Evolutionary conservation across 768 basidiomycete genomes (phyloP), one percentile per base, ranked within the genome.

Genomic region (Tricholoma hemisulphureum): DNA sequence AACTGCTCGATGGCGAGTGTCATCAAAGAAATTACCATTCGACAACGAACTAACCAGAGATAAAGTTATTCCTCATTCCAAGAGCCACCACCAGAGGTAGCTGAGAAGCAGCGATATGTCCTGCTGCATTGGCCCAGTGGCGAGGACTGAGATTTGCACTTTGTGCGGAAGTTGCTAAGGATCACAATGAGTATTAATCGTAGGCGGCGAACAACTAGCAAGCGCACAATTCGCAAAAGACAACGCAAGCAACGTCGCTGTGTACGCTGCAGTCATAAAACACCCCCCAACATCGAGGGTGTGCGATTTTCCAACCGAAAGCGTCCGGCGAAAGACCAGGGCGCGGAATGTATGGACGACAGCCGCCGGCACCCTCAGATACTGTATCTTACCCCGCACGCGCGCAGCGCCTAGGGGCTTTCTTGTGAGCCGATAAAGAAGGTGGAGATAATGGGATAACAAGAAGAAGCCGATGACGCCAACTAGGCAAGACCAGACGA

Each of bases 21-120:
- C 20, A 28, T 37, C 31, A 2, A 35, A 2, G 31, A 7, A 32
- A n/a, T n/a, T n/a, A n/a, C n/a, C n/a, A n/a, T n/a, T n/a, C 49
- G 6, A 23, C 21, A 37, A 11, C 16, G 5, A 13, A 66, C 76
- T 23, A 58, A 77, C 76, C 65, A 3, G 74, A 67, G 26, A 83
- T 65, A 29, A 80, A 59, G 58, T 83, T 83, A 67, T 83, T 81
- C 70, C 82, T 83, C 59, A 81, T 82, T 1, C 83, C 84, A 23
- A 88, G 76, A 2, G 78, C 84, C 14, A 79, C 75, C 63, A 87
- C 72, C 18, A 88, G 71, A 1, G 84, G 81, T 0, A 84, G 67
- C 65, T 88, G 84, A 35, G 73, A 72, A 14, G 73, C 67, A 1
- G 77, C 82, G 21, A 84, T 74, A 26, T 69, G 68, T 1, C 74